phyloP scores from a whole-genome alignment of 345 rosid genomes.

The Salix viminalis region DNA sequence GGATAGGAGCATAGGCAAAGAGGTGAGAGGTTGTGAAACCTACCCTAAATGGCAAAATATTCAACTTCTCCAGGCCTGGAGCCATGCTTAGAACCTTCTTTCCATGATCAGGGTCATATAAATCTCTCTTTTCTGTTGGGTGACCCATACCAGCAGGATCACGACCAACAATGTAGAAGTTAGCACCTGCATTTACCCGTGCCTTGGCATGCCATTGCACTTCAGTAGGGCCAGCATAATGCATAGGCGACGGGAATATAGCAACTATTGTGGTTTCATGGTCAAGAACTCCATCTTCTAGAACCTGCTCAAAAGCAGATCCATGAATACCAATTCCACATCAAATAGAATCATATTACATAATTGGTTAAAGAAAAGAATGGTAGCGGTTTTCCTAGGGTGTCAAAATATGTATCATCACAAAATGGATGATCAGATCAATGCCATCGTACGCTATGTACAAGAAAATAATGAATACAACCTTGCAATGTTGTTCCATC shows the following conservation, averaged over 20 bases:
- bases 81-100: constrained; percentile 97
- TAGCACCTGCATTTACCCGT: constrained; percentile 92
- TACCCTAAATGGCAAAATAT: constrained; percentile 93
- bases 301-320: constrained; percentile 44
- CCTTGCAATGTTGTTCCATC: constrained; percentile 96
- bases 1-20: neutral
- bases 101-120: constrained; percentile 95
- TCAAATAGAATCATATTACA: neutral
- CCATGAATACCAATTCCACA: neutral
- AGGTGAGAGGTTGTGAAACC: constrained; percentile 4
- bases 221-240: constrained; percentile 98
- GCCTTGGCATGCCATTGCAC: constrained; percentile 99
- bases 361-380: neutral
- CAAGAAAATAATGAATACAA: constrained; percentile 13
- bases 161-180: constrained; percentile 94
- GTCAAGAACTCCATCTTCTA: constrained; percentile 89
- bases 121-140: constrained; percentile 89
- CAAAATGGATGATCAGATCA: neutral
- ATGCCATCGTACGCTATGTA: neutral
- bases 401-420: neutral
- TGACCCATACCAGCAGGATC: constrained; percentile 99
- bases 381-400: neutral
- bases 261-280: constrained; percentile 85
- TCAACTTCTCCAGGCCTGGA: constrained; percentile 90
- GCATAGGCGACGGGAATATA: constrained; percentile 98